Percentiles rank a stretch among this genome's conserved stretches.
Evolutionary conservation across 2,329 filamentous ascomycete species (phyloP).

Genomic region (Ramularia endophylla): DNA sequence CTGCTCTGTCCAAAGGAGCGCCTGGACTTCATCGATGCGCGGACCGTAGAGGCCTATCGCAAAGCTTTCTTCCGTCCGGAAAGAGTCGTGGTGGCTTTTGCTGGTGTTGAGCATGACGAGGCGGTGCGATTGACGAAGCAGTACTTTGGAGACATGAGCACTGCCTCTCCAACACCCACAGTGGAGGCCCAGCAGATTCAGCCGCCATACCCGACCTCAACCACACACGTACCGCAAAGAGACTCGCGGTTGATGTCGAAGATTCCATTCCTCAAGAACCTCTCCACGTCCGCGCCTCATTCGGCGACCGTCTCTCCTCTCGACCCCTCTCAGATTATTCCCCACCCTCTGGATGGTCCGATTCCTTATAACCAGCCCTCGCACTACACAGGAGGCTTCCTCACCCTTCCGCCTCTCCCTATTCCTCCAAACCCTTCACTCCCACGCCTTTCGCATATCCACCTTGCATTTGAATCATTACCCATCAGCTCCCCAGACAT

Average conservation of each 20-base stretch:
- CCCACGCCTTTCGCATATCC: slow-evolving; percentile 82
- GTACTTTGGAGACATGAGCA: slow-evolving; percentile 84
- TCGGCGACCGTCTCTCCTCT: slow-evolving; percentile 54
- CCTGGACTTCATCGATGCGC: slow-evolving; percentile 65
- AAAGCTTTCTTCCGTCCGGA: slow-evolving; percentile 82
- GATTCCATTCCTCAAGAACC: slow-evolving; percentile 83
- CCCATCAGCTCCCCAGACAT: slow-evolving; percentile 89
- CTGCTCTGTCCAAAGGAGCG: slow-evolving; percentile 84
- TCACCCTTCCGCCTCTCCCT: slow-evolving; percentile 74
- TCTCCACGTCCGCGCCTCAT: slow-evolving; percentile 66
- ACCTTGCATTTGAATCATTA: slow-evolving; percentile 91
- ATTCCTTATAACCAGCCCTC: slow-evolving; percentile 60
- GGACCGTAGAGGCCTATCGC: slow-evolving; percentile 71
- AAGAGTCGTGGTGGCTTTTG: slow-evolving; percentile 89
- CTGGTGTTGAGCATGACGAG: slow-evolving; percentile 75
- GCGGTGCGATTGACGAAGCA: slow-evolving; percentile 74
- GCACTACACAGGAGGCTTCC: slow-evolving; percentile 90
- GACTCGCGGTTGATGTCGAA: slow-evolving; percentile 69
- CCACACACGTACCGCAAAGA: slow-evolving; percentile 40
- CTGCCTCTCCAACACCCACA: slow-evolving; percentile 23
- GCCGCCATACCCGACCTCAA: slow-evolving; percentile 26
- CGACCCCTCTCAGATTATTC: slow-evolving; percentile 40
- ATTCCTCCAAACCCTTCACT: slow-evolving; percentile 70
- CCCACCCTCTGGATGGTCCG: slow-evolving; percentile 39
- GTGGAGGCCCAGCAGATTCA: slow-evolving; percentile 24